These are phyloP conservation scores for Phallus indusiatus DNA, from an alignment of 768 basidiomycete genomes.

Conservation along the genomic window DNA sequence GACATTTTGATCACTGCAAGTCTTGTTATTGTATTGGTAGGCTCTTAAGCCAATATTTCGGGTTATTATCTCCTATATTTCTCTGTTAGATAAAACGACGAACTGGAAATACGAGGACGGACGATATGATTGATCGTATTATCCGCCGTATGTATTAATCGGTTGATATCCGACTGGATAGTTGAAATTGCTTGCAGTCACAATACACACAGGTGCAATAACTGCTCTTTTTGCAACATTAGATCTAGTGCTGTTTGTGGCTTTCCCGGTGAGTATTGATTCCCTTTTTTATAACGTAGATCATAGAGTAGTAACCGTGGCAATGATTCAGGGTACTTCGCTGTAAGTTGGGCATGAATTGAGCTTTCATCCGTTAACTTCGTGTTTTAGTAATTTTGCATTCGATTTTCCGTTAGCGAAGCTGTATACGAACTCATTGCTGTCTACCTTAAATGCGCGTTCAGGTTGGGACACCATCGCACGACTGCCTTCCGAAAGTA, in stretches of 20 bases:
- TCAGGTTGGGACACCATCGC: background rate
- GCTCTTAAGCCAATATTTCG: background rate
- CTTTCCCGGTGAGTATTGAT: background rate
- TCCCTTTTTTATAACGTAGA: background rate
- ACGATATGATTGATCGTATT: slow-evolving; percentile 28
- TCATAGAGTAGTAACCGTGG: background rate
- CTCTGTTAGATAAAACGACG: slow-evolving; percentile 24
- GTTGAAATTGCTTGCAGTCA: background rate
- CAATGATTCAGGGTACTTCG: background rate
- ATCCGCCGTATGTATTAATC: slow-evolving; percentile 21
- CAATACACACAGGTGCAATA: slow-evolving; percentile 19
- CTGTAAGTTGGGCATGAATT: background rate
- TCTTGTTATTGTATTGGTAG: slow-evolving; percentile 34
- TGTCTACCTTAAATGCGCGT: slow-evolving; percentile 26
- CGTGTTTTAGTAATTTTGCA: slow-evolving; percentile 10
- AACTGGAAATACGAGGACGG: slow-evolving; percentile 28
- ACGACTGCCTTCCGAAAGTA: background rate
- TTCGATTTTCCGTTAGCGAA: slow-evolving; percentile 26
- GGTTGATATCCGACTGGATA: background rate
- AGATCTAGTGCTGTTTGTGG: slow-evolving; percentile 26
- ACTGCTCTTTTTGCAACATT: slow-evolving; percentile 26
- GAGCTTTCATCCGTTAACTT: background rate
- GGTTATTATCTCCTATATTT: background rate
- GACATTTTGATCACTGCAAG: slow-evolving; percentile 38
- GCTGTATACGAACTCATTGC: slow-evolving; percentile 26